phyloP scores from a whole-genome alignment of 176 grass and related monocot species.

The Musa troglodytarum region DNA sequence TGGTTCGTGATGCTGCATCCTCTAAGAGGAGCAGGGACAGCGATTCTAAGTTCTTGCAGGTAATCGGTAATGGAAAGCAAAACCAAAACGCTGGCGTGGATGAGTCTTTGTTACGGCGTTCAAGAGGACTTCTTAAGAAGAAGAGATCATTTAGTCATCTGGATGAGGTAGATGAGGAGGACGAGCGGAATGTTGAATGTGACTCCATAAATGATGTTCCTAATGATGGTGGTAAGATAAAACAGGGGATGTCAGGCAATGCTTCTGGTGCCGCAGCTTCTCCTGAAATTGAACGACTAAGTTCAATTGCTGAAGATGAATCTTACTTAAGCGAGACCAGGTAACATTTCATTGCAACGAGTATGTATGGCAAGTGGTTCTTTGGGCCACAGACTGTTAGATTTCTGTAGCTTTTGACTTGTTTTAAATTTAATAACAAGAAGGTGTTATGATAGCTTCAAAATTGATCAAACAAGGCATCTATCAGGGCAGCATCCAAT shows the following conservation, averaged over 20 bases:
- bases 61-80: background rate
- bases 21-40: constrained; percentile 5
- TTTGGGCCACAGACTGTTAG: background rate
- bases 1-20: background rate
- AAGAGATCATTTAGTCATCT: background rate
- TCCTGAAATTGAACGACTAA: background rate
- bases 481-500: too few relatives aligned
- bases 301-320: constrained; percentile 27
- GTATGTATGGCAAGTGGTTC: background rate
- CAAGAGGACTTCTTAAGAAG: background rate
- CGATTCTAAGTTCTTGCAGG: background rate
- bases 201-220: background rate
- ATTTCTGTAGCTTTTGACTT: background rate
- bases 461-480: too few relatives aligned
- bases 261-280: too few relatives aligned
- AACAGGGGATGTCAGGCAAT: background rate
- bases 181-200: background rate
- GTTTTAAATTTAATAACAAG: background rate
- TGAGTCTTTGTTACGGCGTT: background rate
- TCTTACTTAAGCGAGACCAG: constrained; percentile 88
- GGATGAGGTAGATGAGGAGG: background rate
- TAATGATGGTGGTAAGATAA: background rate
- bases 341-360: constrained; percentile 29
- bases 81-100: background rate
- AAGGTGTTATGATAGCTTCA: background rate